Evolutionary conservation across 176 grass and related monocot genomes (phyloP).

Genomic region (Microstegium vimineum): DNA sequence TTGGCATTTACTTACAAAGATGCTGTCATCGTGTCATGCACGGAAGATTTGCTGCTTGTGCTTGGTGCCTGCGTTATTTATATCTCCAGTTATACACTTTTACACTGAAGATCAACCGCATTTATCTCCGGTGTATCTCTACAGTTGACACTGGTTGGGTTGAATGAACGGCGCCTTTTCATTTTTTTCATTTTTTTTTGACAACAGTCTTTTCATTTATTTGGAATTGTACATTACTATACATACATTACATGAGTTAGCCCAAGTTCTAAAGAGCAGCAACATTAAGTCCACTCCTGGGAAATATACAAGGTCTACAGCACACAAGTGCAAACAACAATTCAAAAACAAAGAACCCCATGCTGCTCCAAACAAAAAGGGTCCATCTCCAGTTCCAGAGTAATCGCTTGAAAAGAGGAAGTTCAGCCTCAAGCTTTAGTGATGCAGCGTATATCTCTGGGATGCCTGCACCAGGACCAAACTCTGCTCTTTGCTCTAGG

Average conservation of each 20-base stretch:
- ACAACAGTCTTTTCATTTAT: no score
- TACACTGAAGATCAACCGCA: neutral
- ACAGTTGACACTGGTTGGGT: no score
- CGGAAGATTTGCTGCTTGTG: no score
- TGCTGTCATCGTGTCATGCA: no score
- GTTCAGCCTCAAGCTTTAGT: conserved; percentile 67
- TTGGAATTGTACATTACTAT: no score
- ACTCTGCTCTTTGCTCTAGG: conserved; percentile 84
- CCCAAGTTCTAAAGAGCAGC: neutral
- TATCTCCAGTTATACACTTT: no score
- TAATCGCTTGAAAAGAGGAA: conserved; percentile 68
- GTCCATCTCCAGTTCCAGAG: conserved; percentile 91
- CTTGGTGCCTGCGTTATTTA: no score
- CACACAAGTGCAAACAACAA: conserved; percentile 57
- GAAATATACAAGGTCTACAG: conserved; percentile 63
- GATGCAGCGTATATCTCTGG: conserved; percentile 81
- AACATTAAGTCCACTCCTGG: conserved; percentile 33
- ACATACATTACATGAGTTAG: no score
- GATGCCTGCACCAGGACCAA: conserved; percentile 58
- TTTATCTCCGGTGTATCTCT: neutral
- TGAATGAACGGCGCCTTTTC: neutral
- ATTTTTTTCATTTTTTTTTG: no score
- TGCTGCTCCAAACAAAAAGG: conserved; percentile 82
- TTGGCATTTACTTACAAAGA: no score
- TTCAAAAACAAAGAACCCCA: conserved; percentile 63